Percentiles rank a stretch among this genome's conserved stretches.
phyloP scores from a whole-genome alignment of 1,139 yeast species.

The Debaryomycetaceae sp. region DNA sequence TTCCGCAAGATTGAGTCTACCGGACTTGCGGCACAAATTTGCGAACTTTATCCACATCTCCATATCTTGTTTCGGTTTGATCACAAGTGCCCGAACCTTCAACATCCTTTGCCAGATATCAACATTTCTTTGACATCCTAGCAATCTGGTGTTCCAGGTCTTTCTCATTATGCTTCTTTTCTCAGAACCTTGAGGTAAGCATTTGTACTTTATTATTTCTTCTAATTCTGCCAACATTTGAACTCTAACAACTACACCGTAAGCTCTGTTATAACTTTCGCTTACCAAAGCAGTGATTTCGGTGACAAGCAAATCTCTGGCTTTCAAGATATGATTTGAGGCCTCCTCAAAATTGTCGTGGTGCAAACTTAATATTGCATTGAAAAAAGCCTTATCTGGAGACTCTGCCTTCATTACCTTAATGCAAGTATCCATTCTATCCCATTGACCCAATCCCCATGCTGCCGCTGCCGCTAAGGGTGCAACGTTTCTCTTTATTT shows the following conservation, averaged over 20 bases:
- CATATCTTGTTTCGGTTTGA: constrained; percentile 95
- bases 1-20: constrained; percentile 88
- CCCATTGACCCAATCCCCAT: constrained; percentile 99
- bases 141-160: constrained; percentile 89
- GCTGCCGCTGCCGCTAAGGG: constrained; percentile 99
- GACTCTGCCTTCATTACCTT: constrained; percentile 87
- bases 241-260: constrained; percentile 92
- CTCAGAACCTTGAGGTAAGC: constrained; percentile 77
- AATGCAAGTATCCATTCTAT: constrained; percentile 87
- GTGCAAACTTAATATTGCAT: constrained; percentile 83
- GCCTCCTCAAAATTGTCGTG: constrained; percentile 85
- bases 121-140: constrained; percentile 94
- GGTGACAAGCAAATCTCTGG: constrained; percentile 85
- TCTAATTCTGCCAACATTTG: constrained; percentile 97
- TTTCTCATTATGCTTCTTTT: constrained; percentile 75
- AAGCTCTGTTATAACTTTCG: constrained; percentile 95
- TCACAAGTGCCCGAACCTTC: constrained; percentile 88
- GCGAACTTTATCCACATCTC: constrained; percentile 99
- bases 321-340: constrained; percentile 69
- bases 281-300: constrained; percentile 93
- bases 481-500: constrained; percentile 80
- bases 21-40: constrained; percentile 89
- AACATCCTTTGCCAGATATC: constrained; percentile 98
- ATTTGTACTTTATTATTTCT: constrained; percentile 87
- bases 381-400: constrained; percentile 92